Conservation (phyloP, 2,329 filamentous ascomycete genomes). For the Pyricularia pennisetigena region DNA sequence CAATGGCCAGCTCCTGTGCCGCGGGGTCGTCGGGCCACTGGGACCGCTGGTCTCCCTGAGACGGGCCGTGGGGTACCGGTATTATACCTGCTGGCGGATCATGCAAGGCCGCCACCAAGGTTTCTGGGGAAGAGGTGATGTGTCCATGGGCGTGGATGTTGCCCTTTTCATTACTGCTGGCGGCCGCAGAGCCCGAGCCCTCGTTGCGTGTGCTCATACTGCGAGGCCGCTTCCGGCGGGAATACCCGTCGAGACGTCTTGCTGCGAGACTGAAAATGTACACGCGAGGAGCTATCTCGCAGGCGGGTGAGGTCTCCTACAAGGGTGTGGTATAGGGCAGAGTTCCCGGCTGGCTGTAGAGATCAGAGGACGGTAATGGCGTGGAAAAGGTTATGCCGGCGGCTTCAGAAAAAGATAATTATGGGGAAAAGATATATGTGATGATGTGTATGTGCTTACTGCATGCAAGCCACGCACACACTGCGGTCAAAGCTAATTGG, state of each 20-base stretch:
- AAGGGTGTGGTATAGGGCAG: not conserved
- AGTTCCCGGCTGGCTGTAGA: not conserved
- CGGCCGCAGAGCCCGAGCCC: not conserved
- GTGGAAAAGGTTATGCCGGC: not conserved
- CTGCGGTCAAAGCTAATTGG: not conserved
- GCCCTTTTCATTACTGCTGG: not conserved
- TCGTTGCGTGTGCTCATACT: not conserved
- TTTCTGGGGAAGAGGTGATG: not conserved
- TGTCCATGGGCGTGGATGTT: constrained; percentile 3
- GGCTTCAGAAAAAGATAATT: not conserved
- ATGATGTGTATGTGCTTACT: not conserved
- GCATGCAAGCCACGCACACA: not conserved
- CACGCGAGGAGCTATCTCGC: not conserved
- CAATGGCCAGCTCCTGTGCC: constrained; percentile 30
- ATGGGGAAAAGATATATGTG: not conserved
- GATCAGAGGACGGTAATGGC: not conserved
- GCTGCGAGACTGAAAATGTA: not conserved
- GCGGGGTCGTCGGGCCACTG: constrained; percentile 9
- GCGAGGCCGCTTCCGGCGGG: not conserved
- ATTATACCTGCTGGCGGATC: constrained; percentile 30
- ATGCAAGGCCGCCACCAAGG: not conserved
- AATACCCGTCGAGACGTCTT: not conserved
- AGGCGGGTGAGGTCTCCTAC: not conserved
- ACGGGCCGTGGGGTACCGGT: constrained; percentile 41
- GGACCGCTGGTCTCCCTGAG: constrained; percentile 32